Percentiles rank a stretch among this genome's conserved stretches.
Evolutionary conservation across 176 grass and related monocot species (phyloP).

Genomic region (Musa beccarii): DNA sequence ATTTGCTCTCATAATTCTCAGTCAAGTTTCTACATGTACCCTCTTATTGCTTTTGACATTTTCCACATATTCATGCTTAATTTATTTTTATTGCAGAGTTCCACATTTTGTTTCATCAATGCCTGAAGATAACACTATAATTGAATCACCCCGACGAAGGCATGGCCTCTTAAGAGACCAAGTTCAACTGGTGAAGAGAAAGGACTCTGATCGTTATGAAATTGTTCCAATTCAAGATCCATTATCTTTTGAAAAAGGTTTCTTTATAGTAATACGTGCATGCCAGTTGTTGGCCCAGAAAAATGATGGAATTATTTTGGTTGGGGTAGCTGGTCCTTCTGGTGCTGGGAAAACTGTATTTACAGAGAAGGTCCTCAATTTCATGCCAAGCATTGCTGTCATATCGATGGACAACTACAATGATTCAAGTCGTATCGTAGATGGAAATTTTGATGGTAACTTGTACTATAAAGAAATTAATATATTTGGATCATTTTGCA

Average conservation of each 20-base stretch:
- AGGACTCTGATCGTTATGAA: slow-evolving; percentile 68
- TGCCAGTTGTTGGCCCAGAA: slow-evolving; percentile 74
- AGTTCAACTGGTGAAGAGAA: slow-evolving; percentile 66
- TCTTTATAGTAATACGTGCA: slow-evolving; percentile 79
- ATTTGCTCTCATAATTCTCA: no score
- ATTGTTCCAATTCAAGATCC: slow-evolving; percentile 62
- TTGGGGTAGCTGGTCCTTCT: slow-evolving; percentile 82
- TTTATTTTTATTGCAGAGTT: background rate
- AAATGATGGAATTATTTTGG: slow-evolving; percentile 79
- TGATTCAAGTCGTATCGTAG: slow-evolving; percentile 70
- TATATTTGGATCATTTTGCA: no score
- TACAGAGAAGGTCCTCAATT: slow-evolving; percentile 91
- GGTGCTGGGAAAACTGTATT: slow-evolving; percentile 94
- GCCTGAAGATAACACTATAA: slow-evolving; percentile 41
- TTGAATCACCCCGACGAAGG: slow-evolving; percentile 49
- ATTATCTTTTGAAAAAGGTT: slow-evolving; percentile 94
- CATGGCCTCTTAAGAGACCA: slow-evolving; percentile 79
- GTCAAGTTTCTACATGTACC: no score
- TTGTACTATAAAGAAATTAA: background rate
- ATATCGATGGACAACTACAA: slow-evolving; percentile 99
- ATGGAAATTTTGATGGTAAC: slow-evolving; percentile 96
- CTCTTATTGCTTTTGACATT: background rate
- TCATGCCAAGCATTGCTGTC: slow-evolving; percentile 72
- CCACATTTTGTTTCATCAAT: slow-evolving; percentile 22
- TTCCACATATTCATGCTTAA: background rate